A percentile compares a stretch with the other conserved stretches of the same genome.
Evolutionary conservation across 495 filamentous ascomycete genomes (phyloP).

Genomic region (Neurospora tetrasperma): DNA sequence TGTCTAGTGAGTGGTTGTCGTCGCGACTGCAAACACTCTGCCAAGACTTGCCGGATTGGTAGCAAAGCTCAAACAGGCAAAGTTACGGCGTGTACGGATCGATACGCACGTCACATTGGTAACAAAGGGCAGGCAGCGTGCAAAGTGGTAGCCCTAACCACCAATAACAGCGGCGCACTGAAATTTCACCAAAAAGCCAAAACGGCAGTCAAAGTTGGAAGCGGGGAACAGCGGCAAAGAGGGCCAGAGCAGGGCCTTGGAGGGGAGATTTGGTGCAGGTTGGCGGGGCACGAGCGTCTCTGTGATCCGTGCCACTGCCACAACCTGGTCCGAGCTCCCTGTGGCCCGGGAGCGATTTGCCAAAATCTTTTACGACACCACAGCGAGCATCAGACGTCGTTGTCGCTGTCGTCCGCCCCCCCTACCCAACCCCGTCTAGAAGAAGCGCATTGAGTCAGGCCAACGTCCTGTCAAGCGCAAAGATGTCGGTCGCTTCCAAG

Average conservation of each 20-base stretch:
- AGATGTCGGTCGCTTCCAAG: constrained; percentile 56
- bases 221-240: background rate
- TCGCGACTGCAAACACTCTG: background rate
- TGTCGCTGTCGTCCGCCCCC: constrained; percentile 1
- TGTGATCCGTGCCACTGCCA: background rate
- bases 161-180: constrained; percentile 1
- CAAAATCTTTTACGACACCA: constrained; percentile 1
- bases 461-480: constrained; percentile 26
- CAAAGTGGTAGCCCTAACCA: background rate
- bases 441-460: background rate
- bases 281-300: background rate
- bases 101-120: background rate
- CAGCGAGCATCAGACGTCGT: constrained; percentile 1
- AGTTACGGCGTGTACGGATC: background rate
- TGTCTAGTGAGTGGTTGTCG: background rate
- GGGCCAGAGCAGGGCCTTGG: background rate
- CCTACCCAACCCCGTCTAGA: background rate
- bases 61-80: background rate
- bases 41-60: background rate
- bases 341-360: background rate
- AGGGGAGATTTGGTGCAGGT: background rate
- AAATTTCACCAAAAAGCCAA: background rate
- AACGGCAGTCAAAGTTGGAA: background rate
- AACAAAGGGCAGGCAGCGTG: background rate
- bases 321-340: background rate